Base-by-base conservation (phyloP, 2,329 filamentous ascomycete genomes). In the Diaporthe destruens region DNA sequence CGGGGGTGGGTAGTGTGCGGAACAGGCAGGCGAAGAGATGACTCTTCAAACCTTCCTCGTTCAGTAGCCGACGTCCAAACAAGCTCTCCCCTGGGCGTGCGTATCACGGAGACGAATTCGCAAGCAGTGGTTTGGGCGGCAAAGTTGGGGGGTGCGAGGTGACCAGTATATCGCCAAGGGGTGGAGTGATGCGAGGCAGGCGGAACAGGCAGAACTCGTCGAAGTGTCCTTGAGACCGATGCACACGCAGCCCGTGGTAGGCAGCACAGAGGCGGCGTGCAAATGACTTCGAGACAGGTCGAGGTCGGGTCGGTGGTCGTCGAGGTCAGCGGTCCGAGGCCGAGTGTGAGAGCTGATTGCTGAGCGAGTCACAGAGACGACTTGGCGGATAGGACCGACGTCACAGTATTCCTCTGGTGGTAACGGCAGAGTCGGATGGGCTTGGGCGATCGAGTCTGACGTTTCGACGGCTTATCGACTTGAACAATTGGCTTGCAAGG, bases 11-110 rank as follows among this genome's bases (percentile, higher is more conserved):
- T 78, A 78, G 77, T 84, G 80, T 77, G 79, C 78, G 77, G 81
- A 83, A 82, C 79, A 83, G 81, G 81, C 79, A 80, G 81, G 82
- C 78, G 81, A 84, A 86, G 82, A 84, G 83, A 81, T 85, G 81
- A 86, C 85, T 87, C 85, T 83, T 84, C 80, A 74, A 39, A 76
- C 80, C 80, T 77, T 74, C 79, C 80, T 79, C 79, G 80, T 80
- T 80, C 80, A 75, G 74, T 74, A 44, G 54, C 56, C 11, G 59
- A 49, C 59, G 61, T 71, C 44, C 32, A 34, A 7, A 20, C 54
- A 65, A 25, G 47, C 61, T 66, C 32, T 44, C 32, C 61, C 61
- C 14, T 6, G 16, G 32, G 29, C 18, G 32, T 57, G 44, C 39
- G 59, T 63, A 36, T 36, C 44, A 57, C 66, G 29, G 25, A 36